phyloP scores from a whole-genome alignment of 2,329 filamentous ascomycete species.

The Cyclaneusma minus region DNA sequence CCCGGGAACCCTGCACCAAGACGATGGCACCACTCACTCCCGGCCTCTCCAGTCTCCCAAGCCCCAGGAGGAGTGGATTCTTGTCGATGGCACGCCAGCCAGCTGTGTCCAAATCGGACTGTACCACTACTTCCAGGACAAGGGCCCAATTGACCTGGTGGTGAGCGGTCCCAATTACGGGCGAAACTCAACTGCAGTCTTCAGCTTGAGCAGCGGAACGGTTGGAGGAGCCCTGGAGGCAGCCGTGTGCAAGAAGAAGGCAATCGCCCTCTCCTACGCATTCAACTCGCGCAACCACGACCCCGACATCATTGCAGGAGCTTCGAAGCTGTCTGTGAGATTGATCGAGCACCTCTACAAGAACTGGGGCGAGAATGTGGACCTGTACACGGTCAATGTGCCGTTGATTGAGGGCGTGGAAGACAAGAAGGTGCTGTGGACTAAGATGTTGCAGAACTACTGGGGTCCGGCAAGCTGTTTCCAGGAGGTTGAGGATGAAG shows the following conservation, averaged over 20 bases:
- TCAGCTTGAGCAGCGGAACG: slow-evolving; percentile 63
- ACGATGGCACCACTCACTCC: slow-evolving; percentile 52
- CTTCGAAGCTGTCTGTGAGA: slow-evolving; percentile 56
- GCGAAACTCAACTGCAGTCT: slow-evolving; percentile 66
- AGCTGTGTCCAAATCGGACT: slow-evolving; percentile 71
- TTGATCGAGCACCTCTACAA: slow-evolving; percentile 65
- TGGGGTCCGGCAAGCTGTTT: slow-evolving; percentile 83
- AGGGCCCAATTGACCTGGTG: slow-evolving; percentile 59
- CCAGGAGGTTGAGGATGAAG: slow-evolving; percentile 55
- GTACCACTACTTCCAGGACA: slow-evolving; percentile 62
- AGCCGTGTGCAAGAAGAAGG: slow-evolving; percentile 50
- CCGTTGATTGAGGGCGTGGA: slow-evolving; percentile 68
- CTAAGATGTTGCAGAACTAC: slow-evolving; percentile 76
- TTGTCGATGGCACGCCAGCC: slow-evolving; percentile 69
- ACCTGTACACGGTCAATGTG: slow-evolving; percentile 86
- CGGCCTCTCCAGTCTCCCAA: slow-evolving; percentile 34
- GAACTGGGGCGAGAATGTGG: slow-evolving; percentile 59
- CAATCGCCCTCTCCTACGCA: slow-evolving; percentile 78
- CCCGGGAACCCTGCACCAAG: slow-evolving; percentile 40
- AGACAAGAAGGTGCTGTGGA: slow-evolving; percentile 60
- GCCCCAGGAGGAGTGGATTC: slow-evolving; percentile 59
- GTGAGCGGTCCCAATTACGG: slow-evolving; percentile 74
- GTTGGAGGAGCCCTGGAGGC: slow-evolving; percentile 65
- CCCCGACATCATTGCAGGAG: slow-evolving; percentile 61
- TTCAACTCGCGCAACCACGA: slow-evolving; percentile 82